These are phyloP conservation scores for Xylariaceae sp. DNA, from an alignment of 2,329 filamentous ascomycete genomes.

Conservation along the genomic window DNA sequence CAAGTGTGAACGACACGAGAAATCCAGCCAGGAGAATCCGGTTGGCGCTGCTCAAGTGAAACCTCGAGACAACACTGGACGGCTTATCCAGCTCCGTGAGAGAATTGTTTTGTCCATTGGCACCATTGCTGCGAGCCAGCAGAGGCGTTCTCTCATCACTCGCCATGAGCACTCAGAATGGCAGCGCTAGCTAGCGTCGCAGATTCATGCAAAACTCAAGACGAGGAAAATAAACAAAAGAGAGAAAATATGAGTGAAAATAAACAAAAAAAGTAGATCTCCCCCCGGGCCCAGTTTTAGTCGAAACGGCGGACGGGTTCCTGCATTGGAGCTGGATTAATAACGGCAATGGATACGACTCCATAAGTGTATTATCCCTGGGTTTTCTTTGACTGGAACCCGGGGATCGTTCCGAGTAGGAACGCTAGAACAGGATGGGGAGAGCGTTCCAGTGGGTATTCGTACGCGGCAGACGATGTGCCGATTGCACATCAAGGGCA, in stretches of 20 bases:
- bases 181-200: neutral
- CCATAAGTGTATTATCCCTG: too few species aligned
- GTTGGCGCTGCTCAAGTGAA: constrained; percentile 27
- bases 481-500: too few species aligned
- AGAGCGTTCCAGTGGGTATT: too few species aligned
- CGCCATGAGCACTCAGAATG: constrained; percentile 13
- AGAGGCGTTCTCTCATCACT: constrained; percentile 24
- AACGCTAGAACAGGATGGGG: too few species aligned
- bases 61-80: constrained; percentile 5
- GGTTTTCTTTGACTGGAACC: too few species aligned
- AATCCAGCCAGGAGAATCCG: constrained; percentile 32
- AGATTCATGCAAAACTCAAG: neutral
- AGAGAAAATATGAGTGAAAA: neutral
- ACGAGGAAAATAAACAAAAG: neutral
- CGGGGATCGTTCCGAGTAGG: too few species aligned
- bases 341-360: too few species aligned
- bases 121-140: constrained; percentile 4
- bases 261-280: too few species aligned
- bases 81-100: constrained; percentile 1
- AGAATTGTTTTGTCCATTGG: constrained; percentile 2
- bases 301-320: too few species aligned
- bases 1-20: constrained; percentile 31
- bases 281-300: too few species aligned
- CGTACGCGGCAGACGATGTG: too few species aligned
- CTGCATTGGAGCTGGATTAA: too few species aligned